Conservation (phyloP, 345 rosid genomes). For the Atalantia buxifolia region DNA sequence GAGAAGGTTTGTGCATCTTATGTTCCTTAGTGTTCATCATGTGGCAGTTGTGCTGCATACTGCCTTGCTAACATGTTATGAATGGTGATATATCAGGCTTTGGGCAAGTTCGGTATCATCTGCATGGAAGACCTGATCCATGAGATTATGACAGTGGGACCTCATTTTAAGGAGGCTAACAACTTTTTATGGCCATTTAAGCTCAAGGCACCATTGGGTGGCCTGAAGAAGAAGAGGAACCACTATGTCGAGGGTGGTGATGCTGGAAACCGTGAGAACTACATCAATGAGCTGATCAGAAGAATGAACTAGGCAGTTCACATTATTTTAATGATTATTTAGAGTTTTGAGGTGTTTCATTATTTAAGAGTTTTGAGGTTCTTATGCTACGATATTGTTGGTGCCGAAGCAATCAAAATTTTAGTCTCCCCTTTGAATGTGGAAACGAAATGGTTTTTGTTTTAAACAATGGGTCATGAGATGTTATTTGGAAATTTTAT, state of each 20-base stretch:
- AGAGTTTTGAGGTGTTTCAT: not conserved
- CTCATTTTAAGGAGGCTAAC: conserved; percentile 77
- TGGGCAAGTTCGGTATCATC: conserved; percentile 67
- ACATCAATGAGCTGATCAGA: conserved; percentile 68
- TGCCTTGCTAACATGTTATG: not conserved
- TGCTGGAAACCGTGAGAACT: conserved; percentile 79
- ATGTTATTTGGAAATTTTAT: too few relatives aligned
- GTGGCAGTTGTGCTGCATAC: too few relatives aligned
- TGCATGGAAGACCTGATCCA: conserved; percentile 80
- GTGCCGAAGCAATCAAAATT: not conserved
- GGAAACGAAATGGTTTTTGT: not conserved
- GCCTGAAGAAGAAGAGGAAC: conserved; percentile 77
- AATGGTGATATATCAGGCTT: conserved; percentile 23
- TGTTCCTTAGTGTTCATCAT: not conserved
- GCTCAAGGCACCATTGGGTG: conserved; percentile 77
- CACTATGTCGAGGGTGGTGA: conserved; percentile 91
- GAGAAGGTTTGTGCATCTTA: conserved; percentile 40
- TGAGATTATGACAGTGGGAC: conserved; percentile 87
- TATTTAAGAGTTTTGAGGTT: conserved; percentile 3
- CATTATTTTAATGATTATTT: not conserved
- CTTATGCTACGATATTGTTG: not conserved
- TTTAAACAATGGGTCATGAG: not conserved
- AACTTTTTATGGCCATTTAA: conserved; percentile 88
- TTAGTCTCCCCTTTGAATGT: not conserved
- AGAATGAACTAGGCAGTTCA: conserved; percentile 59